Percentiles rank a stretch among this genome's conserved stretches.
phyloP scores from a whole-genome alignment of 495 filamentous ascomycete genomes.

The Physcia stellaris region DNA sequence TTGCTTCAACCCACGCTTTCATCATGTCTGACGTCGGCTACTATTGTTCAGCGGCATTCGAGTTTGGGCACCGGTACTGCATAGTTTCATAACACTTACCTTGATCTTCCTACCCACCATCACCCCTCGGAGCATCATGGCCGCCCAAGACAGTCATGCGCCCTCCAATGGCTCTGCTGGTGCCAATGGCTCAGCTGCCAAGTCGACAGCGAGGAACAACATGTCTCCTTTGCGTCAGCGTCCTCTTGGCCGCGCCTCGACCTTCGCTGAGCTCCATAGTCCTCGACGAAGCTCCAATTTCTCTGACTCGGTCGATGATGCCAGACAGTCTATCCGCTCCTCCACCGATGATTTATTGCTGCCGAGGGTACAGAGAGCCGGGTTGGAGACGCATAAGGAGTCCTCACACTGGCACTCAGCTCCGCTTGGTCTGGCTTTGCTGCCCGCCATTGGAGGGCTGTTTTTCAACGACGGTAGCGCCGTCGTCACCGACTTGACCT shows the following conservation, averaged over 20 bases:
- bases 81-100: too few species aligned
- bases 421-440: conserved; percentile 66
- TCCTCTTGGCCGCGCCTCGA: conserved; percentile 27
- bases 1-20: too few species aligned
- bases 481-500: conserved; percentile 70
- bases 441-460: conserved; percentile 74
- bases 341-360: conserved; percentile 64
- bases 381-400: conserved; percentile 24
- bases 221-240: conserved; percentile 27
- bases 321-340: conserved; percentile 48
- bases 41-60: too few species aligned
- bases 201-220: conserved; percentile 1
- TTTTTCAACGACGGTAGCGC: conserved; percentile 73
- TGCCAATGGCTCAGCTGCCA: background rate
- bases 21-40: too few species aligned
- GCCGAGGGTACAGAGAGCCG: conserved; percentile 33
- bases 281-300: conserved; percentile 58
- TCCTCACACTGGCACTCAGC: conserved; percentile 59
- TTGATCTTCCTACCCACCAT: too few species aligned
- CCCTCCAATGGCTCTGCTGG: conserved; percentile 1
- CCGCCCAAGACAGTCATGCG: conserved; percentile 6
- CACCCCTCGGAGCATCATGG: too few species aligned
- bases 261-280: conserved; percentile 23
- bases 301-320: conserved; percentile 57
- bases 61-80: too few species aligned